Percentiles rank a stretch among this genome's conserved stretches.
Conservation (phyloP, 805 yeast species). For the Metschnikowia lachancei region DNA sequence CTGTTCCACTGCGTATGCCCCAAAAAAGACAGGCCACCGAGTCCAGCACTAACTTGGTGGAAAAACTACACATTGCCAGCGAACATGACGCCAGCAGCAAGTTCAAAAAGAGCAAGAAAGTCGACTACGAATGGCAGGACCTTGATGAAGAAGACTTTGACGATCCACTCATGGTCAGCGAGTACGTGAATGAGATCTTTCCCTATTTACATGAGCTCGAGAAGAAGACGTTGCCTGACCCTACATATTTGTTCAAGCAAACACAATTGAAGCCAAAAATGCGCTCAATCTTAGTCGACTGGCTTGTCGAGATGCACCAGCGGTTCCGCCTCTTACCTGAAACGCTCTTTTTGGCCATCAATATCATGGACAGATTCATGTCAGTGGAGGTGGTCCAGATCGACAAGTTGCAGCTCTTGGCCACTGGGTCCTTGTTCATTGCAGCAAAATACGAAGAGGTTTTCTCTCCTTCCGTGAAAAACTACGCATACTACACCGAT, state of each 20-base stretch:
- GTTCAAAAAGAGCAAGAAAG: constrained; percentile 37
- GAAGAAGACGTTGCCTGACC: constrained; percentile 65
- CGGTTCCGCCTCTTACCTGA: constrained; percentile 83
- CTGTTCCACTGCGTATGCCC: constrained; percentile 30
- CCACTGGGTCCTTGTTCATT: constrained; percentile 80
- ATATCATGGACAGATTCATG: constrained; percentile 84
- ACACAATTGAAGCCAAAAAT: constrained; percentile 71
- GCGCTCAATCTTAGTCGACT: constrained; percentile 86
- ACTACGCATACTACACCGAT: constrained; percentile 85
- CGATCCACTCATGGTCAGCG: constrained; percentile 85
- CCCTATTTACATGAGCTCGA: constrained; percentile 74
- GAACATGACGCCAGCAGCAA: constrained; percentile 10
- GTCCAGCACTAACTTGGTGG: constrained; percentile 40
- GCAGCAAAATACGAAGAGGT: constrained; percentile 96
- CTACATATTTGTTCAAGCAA: constrained; percentile 64
- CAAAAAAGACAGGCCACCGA: constrained; percentile 59
- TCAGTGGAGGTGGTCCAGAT: constrained; percentile 70
- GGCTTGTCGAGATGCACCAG: constrained; percentile 88
- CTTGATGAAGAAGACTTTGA: constrained; percentile 66
- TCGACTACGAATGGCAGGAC: constrained; percentile 65
- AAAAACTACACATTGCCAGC: constrained; percentile 13
- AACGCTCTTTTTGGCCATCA: constrained; percentile 77
- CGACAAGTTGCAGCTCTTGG: constrained; percentile 77
- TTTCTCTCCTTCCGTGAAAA: constrained; percentile 77
- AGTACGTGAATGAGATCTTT: constrained; percentile 85